Evolutionary conservation across 2,329 filamentous ascomycete genomes (phyloP).

Genomic region (Alternaria sp.): DNA sequence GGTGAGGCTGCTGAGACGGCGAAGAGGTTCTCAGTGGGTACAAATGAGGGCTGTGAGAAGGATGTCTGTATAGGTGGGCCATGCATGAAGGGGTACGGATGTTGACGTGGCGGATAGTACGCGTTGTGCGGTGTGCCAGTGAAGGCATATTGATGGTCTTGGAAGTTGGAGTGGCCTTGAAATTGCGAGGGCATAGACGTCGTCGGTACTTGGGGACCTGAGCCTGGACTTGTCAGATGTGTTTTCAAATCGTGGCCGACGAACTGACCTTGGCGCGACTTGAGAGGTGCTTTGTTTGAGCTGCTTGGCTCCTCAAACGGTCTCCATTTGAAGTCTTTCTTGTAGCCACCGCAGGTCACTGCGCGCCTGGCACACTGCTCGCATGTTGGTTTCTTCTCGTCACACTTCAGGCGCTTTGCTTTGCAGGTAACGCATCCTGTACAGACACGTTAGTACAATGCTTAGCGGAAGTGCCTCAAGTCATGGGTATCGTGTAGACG

Average conservation of each 20-base stretch:
- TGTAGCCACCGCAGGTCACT: slow-evolving; percentile 74
- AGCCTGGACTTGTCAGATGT: slow-evolving; percentile 25
- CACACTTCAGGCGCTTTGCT: slow-evolving; percentile 75
- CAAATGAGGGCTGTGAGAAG: slow-evolving; percentile 23
- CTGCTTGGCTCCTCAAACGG: slow-evolving; percentile 71
- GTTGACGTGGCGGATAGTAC: slow-evolving; percentile 23
- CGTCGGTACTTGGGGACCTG: slow-evolving; percentile 13
- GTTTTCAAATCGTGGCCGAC: background rate
- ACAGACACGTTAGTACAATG: slow-evolving; percentile 14
- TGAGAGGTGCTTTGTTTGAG: slow-evolving; percentile 53
- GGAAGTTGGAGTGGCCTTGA: background rate
- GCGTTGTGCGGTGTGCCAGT: slow-evolving; percentile 13
- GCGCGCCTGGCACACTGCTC: slow-evolving; percentile 71
- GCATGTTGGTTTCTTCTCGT: slow-evolving; percentile 74
- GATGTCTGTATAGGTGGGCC: slow-evolving; percentile 15
- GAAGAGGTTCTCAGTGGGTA: slow-evolving; percentile 15
- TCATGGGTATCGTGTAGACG: background rate
- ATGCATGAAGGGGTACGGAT: slow-evolving; percentile 18
- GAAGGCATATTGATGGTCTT: slow-evolving; percentile 18
- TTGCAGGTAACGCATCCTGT: slow-evolving; percentile 78
- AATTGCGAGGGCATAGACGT: slow-evolving; percentile 11
- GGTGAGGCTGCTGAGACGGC: slow-evolving; percentile 30
- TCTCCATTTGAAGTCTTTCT: slow-evolving; percentile 79
- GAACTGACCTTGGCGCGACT: slow-evolving; percentile 57
- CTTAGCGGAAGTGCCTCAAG: background rate